Evolutionary conservation across 345 rosid species (phyloP).

Genomic region (Murraya koenigii): DNA sequence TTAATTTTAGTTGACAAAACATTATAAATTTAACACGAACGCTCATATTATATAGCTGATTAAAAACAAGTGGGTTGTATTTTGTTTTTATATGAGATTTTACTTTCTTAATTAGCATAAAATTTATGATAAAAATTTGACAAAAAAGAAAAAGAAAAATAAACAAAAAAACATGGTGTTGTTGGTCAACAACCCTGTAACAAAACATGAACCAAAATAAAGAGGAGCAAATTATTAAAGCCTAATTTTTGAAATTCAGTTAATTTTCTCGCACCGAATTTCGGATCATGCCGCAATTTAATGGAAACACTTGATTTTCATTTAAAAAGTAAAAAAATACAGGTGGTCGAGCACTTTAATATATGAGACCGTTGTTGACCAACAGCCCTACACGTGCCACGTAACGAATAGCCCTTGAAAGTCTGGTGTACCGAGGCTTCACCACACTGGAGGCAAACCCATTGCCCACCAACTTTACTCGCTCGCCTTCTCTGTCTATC

Average conservation of each 20-base stretch:
- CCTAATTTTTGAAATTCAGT: not conserved
- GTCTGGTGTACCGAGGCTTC: not conserved
- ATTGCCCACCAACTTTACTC: not conserved
- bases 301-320: not conserved
- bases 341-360: not conserved
- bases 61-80: too few species aligned
- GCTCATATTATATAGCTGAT: not conserved
- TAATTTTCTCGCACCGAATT: not conserved
- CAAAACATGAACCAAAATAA: too few species aligned
- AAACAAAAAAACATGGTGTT: too few species aligned
- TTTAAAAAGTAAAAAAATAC: not conserved
- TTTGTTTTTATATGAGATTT: too few species aligned
- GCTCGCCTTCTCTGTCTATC: not conserved
- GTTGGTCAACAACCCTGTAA: too few species aligned
- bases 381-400: not conserved
- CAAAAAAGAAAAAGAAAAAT: too few species aligned
- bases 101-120: too few species aligned
- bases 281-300: not conserved
- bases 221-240: too few species aligned
- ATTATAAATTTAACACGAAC: not conserved
- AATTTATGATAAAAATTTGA: too few species aligned
- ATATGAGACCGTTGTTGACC: not conserved
- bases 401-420: not conserved
- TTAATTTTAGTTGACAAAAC: not conserved
- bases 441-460: not conserved